Conservation (phyloP, 202 grass and related monocot genomes). For the Hordeum pubiflorum region DNA sequence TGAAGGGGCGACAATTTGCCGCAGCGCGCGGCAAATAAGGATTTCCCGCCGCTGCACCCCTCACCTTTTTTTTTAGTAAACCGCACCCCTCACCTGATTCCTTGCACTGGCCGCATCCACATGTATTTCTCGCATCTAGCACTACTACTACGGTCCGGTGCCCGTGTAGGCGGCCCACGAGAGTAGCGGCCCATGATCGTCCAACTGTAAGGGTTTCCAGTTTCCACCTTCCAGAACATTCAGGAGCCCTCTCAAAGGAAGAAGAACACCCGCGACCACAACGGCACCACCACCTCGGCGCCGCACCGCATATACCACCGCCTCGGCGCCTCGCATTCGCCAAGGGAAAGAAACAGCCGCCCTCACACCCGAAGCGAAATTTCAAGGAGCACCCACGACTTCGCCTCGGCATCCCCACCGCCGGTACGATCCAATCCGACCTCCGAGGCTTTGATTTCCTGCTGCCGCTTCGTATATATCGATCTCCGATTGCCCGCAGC, state of each 20-base stretch:
- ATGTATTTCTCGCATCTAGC: too few species aligned
- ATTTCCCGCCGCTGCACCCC: too few species aligned
- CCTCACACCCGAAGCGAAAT: neutral
- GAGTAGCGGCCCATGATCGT: neutral
- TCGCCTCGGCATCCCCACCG: neutral
- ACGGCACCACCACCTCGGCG: neutral
- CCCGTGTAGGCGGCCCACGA: neutral
- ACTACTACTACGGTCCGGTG: too few species aligned
- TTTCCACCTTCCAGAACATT: neutral
- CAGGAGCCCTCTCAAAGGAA: neutral
- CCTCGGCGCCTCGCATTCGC: neutral
- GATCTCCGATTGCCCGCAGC: neutral
- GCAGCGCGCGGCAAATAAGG: too few species aligned
- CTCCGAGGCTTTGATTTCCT: neutral
- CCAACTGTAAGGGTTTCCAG: neutral
- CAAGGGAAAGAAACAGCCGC: neutral
- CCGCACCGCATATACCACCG: neutral
- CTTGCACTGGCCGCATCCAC: too few species aligned
- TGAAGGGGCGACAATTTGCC: too few species aligned
- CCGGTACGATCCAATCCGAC: constrained; percentile 5
- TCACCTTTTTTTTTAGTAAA: too few species aligned
- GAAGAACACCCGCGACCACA: neutral
- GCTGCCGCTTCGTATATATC: neutral
- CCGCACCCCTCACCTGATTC: too few species aligned
- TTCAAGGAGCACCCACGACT: neutral